Percentiles rank a stretch among this genome's conserved stretches.
These are phyloP conservation scores for Cercospora sp. DNA, from an alignment of 2,329 filamentous ascomycete species.

Conservation along the genomic window DNA sequence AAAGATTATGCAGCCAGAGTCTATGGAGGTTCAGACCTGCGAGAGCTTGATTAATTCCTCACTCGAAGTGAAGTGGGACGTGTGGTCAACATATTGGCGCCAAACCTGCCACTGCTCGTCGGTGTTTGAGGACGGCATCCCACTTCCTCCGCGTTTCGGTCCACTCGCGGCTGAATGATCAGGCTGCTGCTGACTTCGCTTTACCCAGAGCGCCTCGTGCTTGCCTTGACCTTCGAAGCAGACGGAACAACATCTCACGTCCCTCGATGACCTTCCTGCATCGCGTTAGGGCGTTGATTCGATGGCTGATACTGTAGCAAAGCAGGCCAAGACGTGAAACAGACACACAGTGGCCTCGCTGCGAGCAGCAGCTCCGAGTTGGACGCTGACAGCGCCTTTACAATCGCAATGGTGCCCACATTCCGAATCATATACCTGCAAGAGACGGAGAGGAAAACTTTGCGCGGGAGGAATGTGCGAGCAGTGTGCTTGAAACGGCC, in stretches of 20 bases:
- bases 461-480: not conserved
- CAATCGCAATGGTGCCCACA: not conserved
- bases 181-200: not conserved
- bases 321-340: not conserved
- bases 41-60: not conserved
- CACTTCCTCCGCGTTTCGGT: conserved; percentile 10
- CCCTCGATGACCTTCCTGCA: not conserved
- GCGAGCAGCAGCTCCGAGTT: not conserved
- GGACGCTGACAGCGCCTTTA: not conserved
- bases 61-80: not conserved
- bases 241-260: not conserved
- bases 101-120: conserved; percentile 1
- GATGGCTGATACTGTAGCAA: not conserved
- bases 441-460: not conserved
- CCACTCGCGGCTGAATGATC: conserved; percentile 13
- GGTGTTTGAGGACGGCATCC: conserved; percentile 9
- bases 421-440: not conserved
- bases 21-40: not conserved
- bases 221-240: not conserved
- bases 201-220: not conserved
- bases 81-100: conserved; percentile 3
- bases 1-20: no score
- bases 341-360: not conserved
- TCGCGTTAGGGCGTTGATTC: not conserved
- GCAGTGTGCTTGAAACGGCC: not conserved